phyloP scores from a whole-genome alignment of 331 rosid genomes.

The Erythrophleum ivorense region DNA sequence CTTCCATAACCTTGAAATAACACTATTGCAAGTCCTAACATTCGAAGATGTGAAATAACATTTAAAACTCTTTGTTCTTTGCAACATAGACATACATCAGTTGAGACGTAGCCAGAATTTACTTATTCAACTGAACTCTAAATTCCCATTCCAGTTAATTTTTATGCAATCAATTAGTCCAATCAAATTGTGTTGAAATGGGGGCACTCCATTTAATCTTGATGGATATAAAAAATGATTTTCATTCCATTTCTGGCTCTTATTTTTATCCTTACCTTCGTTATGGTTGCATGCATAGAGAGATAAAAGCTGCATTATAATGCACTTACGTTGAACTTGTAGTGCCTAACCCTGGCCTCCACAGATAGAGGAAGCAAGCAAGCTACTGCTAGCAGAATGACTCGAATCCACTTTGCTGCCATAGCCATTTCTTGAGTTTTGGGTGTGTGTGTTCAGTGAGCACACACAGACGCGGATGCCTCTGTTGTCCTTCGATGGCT shows the following conservation, averaged over 20 bases:
- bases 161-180: neutral
- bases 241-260: constrained; percentile 10
- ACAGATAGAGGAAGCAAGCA: constrained; percentile 60
- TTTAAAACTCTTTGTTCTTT: neutral
- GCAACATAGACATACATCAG: too few relatives aligned
- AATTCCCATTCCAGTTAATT: neutral
- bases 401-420: constrained; percentile 43
- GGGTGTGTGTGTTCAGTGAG: neutral
- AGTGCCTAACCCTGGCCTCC: constrained; percentile 77
- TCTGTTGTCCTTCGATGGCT: neutral
- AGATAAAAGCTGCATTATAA: constrained; percentile 23
- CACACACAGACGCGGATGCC: constrained; percentile 18
- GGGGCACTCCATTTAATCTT: neutral
- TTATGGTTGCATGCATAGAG: constrained; percentile 23
- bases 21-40: neutral
- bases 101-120: neutral
- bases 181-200: neutral
- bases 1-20: constrained; percentile 3
- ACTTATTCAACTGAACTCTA: neutral
- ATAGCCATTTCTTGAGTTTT: constrained; percentile 28
- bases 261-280: neutral
- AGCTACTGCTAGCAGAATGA: constrained; percentile 47
- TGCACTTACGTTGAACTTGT: constrained; percentile 80
- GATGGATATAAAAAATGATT: neutral
- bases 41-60: neutral